Evolutionary conservation across 768 basidiomycete species (phyloP).

Genomic region (Cystobasidium ongulense): DNA sequence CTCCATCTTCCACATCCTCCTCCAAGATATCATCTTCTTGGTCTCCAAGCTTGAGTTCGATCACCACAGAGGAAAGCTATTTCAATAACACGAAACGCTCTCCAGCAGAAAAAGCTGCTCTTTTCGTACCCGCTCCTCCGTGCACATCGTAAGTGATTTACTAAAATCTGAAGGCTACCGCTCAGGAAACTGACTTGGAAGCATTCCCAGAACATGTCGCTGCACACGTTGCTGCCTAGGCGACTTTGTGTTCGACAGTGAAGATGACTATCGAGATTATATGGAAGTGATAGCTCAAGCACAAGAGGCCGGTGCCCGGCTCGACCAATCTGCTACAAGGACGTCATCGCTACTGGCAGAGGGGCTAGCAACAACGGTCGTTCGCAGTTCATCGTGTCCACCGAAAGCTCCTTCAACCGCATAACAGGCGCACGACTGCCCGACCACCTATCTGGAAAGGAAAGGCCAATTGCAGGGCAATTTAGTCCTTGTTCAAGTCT

Average conservation of each 20-base stretch:
- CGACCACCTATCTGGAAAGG: background rate
- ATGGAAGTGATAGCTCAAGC: slow-evolving; percentile 1
- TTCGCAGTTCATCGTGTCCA: background rate
- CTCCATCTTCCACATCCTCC: background rate
- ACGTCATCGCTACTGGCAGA: background rate
- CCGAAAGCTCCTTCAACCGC: background rate
- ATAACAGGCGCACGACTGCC: no score
- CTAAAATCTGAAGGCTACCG: background rate
- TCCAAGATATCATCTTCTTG: background rate
- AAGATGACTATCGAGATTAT: slow-evolving; percentile 12
- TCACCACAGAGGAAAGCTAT: background rate
- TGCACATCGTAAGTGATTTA: no score
- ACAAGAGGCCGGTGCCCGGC: background rate
- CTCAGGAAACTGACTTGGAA: background rate
- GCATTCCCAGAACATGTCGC: background rate
- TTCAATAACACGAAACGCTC: background rate
- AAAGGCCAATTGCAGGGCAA: no score
- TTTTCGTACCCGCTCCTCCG: no score
- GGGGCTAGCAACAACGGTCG: no score
- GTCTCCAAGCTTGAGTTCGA: background rate
- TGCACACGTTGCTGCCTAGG: slow-evolving; percentile 2
- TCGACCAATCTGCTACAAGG: background rate
- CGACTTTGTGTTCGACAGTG: slow-evolving; percentile 10
- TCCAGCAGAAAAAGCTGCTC: no score
- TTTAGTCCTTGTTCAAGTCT: no score